Conservation (phyloP, 2,329 filamentous ascomycete species). For the Cadophora gregata region DNA sequence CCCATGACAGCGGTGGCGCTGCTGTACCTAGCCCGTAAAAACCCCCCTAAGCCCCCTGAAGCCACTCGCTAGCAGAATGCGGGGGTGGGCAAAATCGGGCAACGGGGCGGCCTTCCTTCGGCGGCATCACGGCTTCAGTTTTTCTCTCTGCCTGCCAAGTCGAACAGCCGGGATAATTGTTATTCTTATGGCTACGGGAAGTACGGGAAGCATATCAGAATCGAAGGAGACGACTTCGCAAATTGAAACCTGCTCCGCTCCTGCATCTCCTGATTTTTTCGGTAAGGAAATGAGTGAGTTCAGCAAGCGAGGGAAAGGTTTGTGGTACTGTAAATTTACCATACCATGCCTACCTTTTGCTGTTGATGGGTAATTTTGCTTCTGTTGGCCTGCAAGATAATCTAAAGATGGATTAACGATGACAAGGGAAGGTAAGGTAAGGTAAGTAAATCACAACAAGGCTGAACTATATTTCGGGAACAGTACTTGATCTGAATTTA, state of each 20-base stretch:
- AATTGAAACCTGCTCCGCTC: not conserved
- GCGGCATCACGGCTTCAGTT: conserved; percentile 11
- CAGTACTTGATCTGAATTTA: not conserved
- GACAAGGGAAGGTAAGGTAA: too few species aligned
- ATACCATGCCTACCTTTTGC: too few species aligned
- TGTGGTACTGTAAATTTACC: too few species aligned
- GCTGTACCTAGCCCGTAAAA: not conserved
- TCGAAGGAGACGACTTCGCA: not conserved
- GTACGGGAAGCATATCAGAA: not conserved
- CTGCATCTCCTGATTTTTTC: not conserved
- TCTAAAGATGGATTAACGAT: too few species aligned
- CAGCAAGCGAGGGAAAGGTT: not conserved
- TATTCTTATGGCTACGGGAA: not conserved
- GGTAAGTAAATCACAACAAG: too few species aligned
- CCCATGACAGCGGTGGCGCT: not conserved
- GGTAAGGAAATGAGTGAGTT: not conserved
- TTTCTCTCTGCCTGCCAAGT: not conserved
- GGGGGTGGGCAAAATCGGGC: conserved; percentile 25
- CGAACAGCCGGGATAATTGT: not conserved
- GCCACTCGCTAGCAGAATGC: conserved; percentile 18
- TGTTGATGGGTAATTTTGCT: not conserved
- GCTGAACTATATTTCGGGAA: too few species aligned
- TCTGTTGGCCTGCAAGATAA: not conserved
- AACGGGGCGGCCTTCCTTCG: conserved; percentile 31
- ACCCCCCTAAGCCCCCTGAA: not conserved